Base-by-base conservation (phyloP, 495 filamentous ascomycete species). In the Lepidopterella palustris region DNA sequence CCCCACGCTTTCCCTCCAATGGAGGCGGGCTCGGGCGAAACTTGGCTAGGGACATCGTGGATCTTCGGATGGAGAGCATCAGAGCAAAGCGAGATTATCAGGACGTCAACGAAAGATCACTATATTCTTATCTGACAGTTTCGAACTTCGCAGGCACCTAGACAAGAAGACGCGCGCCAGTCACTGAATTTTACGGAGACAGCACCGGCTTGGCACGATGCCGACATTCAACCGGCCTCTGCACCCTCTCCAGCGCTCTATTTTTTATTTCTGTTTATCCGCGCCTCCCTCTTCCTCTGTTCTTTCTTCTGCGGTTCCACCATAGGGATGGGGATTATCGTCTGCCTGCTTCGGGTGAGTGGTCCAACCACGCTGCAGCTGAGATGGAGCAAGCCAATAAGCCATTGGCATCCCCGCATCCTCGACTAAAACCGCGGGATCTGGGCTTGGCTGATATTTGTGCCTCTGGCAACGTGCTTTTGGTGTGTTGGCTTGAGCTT, bases 81-180 rank as follows among this genome's bases (percentile, higher is more conserved):
- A 50, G 24, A 24, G 47, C 47, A 50, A 25, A 50, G 47, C 47
- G 47, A 50, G 47, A 50, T 50, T 50, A 26, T 26, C 47, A 50
- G 47, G 47, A 50, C 47, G 26, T 18, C 47, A 5, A 48, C 27
- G 26, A 25, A 23, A 45, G 15, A 26, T 3, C 58, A 57, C 56
- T 60, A 54, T 54, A 56, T 28, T 35, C 58, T 65, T 65, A 65
- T 65, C 62, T 57, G 26, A 48, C 52, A 53, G 45, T 61, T 39
- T 24, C 27, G 58, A 54, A 35, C 4, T 15, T 55, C 28, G 35
- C 59, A 29, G 47, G 57, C 40, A 15, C 35, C 35, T 13, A 42
- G 35, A 42, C 9, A 42, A 15, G 35, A n/a, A n/a, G n/a, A n/a
- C n/a, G n/a, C n/a, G n/a, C n/a, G n/a, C n/a, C n/a, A n/a, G n/a